Base-by-base conservation (phyloP, 805 yeast genomes). In the Candida qinlingensis region DNA sequence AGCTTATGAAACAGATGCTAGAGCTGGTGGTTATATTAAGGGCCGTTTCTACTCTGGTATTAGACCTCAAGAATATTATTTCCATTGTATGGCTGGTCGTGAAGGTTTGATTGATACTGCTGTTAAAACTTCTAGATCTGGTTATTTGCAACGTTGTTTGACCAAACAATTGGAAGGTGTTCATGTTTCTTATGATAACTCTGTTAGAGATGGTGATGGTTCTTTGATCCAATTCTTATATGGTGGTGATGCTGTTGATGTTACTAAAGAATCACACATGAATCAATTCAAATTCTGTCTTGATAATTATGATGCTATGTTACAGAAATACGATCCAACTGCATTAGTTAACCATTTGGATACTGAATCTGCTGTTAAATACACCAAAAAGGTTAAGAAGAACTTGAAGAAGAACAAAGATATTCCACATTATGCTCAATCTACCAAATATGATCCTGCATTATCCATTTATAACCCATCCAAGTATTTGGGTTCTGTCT, bases 21-120 rank as follows among this genome's bases (percentile, higher is more conserved):
- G 95, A 67, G 97, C 99, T 28, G 99, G 99, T 76, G 99, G 99
- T 48, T 94, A 89, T 67, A 88, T 94, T 65, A 87, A 92, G 67
- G 92, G 95, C 53, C 86, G 99, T 60, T 94, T 94, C 82, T 95
- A 89, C 68, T 89, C 97, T 38, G 99, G 99, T 69, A 87, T 94
- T 58, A 82, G 88, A 67, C 99, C 99, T 5, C 99, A 94, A 71
- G 99, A 94, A 69, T 94, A 95, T 71, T 94, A 91, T 67, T 94
- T 95, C 94, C 99, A 94, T 73, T 94, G 98, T 76, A 94, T 94
- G 99, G 99, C 99, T 48, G 99, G 99, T 72, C 86, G 99, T 76
- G 99, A 94, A 76, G 99, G 99, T 74, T 80, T 94, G 64, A 94
- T 94, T 73, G 99, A 94, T 77, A 94, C 99, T 51, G 99, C 99